Evolutionary conservation across 1,284 basidiomycete genomes (phyloP).

Genomic region (Dichomitus squalens): DNA sequence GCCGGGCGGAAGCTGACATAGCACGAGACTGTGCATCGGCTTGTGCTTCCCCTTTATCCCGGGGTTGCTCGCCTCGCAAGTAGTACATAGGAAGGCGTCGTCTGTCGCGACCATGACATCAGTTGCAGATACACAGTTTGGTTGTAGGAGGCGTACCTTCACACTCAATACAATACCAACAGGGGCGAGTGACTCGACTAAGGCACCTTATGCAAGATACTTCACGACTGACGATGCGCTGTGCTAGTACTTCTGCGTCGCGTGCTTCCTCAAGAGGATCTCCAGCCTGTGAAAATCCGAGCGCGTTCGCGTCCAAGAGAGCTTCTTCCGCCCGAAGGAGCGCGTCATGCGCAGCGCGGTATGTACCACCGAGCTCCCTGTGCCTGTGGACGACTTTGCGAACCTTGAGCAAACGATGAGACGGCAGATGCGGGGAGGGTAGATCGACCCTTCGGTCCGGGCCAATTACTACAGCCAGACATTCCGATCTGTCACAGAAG

Average conservation of each 20-base stretch:
- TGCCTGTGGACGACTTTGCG: conserved; percentile 19
- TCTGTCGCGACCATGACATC: conserved; percentile 1
- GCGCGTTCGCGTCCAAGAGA: conserved; percentile 7
- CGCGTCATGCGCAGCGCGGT: conserved; percentile 21
- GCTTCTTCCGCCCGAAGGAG: conserved; percentile 20
- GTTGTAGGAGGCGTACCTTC: conserved; percentile 13
- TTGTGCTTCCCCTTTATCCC: conserved; percentile 15
- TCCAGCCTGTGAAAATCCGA: not conserved
- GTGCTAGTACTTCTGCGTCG: not conserved
- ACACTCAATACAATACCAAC: conserved; percentile 26
- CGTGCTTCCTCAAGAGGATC: not conserved
- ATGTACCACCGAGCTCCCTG: conserved; percentile 18
- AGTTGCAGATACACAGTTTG: not conserved
- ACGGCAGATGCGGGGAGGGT: conserved; percentile 15
- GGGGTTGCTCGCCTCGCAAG: conserved; percentile 12
- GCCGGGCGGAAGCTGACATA: conserved; percentile 12
- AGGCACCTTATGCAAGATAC: conserved; percentile 16
- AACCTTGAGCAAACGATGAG: conserved; percentile 23
- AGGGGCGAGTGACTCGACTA: conserved; percentile 14
- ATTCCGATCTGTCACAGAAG: conserved; percentile 26
- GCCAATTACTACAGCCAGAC: conserved; percentile 15
- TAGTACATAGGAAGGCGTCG: conserved; percentile 16
- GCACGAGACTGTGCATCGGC: conserved; percentile 18
- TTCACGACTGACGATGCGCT: conserved; percentile 1
- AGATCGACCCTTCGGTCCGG: conserved; percentile 18